These are phyloP conservation scores for Thalassiosira gravida DNA, from an alignment of 352 stramenopile species.

Conservation along the genomic window DNA sequence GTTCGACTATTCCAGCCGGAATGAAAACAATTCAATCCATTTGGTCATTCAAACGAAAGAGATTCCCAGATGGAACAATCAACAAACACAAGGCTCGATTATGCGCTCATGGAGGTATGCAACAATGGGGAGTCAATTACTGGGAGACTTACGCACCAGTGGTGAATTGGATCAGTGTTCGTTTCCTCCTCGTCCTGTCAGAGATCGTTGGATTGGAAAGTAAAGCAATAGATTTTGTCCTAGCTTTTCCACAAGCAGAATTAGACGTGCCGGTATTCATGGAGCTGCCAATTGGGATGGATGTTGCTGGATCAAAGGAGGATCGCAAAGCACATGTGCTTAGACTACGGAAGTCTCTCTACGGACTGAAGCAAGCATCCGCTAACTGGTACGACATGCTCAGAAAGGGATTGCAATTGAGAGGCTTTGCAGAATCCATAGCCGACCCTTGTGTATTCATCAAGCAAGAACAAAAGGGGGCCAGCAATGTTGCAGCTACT, in stretches of 20 bases:
- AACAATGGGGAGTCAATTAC: conserved; percentile 9
- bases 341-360: conserved; percentile 41
- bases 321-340: conserved; percentile 14
- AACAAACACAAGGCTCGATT: conserved; percentile 15
- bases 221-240: conserved; percentile 34
- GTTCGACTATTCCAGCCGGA: not conserved
- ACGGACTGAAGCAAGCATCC: conserved; percentile 54
- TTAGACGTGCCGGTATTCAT: conserved; percentile 36
- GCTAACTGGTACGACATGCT: conserved; percentile 53
- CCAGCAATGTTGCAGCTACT: too few species aligned
- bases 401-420: conserved; percentile 22
- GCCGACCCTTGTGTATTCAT: conserved; percentile 40
- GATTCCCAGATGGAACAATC: conserved; percentile 9
- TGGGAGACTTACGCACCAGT: conserved; percentile 17
- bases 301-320: not conserved
- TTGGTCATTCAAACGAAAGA: conserved; percentile 19
- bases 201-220: conserved; percentile 16
- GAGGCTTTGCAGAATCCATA: conserved; percentile 36
- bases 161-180: conserved; percentile 19
- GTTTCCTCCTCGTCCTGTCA: conserved; percentile 15
- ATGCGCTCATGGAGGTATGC: conserved; percentile 10
- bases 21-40: conserved; percentile 19
- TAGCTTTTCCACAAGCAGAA: conserved; percentile 12
- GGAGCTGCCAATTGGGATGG: conserved; percentile 31
- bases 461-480: too few species aligned